Evolutionary conservation across 2,329 filamentous ascomycete genomes (phyloP).

Genomic region (Phialophora chinensis): DNA sequence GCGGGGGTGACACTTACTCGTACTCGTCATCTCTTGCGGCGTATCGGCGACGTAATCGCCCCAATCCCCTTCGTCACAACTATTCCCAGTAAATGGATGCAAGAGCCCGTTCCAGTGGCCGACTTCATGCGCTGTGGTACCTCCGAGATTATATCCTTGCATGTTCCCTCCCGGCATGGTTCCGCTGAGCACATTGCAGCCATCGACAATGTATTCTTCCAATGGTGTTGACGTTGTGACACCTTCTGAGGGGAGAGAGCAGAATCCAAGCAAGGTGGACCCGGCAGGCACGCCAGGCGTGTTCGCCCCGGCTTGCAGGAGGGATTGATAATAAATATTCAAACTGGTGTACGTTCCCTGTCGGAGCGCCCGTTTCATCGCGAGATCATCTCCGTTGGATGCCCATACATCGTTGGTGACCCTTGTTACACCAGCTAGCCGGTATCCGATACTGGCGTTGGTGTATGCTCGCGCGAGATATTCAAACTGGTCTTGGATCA

Average conservation of each 20-base stretch:
- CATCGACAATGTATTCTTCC: slow-evolving; percentile 57
- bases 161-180: slow-evolving; percentile 61
- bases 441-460: slow-evolving; percentile 56
- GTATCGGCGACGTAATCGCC: slow-evolving; percentile 55
- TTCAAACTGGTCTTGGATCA: slow-evolving; percentile 30
- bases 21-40: slow-evolving; percentile 60
- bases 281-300: slow-evolving; percentile 41
- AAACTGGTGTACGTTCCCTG: slow-evolving; percentile 60
- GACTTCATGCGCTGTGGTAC: slow-evolving; percentile 55
- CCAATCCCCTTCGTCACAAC: slow-evolving; percentile 44
- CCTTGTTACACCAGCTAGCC: slow-evolving; percentile 56
- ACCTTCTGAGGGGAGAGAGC: slow-evolving; percentile 55
- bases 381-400: slow-evolving; percentile 53
- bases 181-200: slow-evolving; percentile 63
- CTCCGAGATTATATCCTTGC: slow-evolving; percentile 56
- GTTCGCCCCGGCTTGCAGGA: slow-evolving; percentile 49
- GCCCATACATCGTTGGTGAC: slow-evolving; percentile 63
- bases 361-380: slow-evolving; percentile 61
- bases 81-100: slow-evolving; percentile 53
- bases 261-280: slow-evolving; percentile 58
- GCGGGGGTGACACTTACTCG: slow-evolving; percentile 38
- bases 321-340: slow-evolving; percentile 66
- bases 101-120: slow-evolving; percentile 55
- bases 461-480: slow-evolving; percentile 55
- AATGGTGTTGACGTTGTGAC: slow-evolving; percentile 47